Conservation (phyloP, 768 basidiomycete species). For the Tylopilus intermedius region DNA sequence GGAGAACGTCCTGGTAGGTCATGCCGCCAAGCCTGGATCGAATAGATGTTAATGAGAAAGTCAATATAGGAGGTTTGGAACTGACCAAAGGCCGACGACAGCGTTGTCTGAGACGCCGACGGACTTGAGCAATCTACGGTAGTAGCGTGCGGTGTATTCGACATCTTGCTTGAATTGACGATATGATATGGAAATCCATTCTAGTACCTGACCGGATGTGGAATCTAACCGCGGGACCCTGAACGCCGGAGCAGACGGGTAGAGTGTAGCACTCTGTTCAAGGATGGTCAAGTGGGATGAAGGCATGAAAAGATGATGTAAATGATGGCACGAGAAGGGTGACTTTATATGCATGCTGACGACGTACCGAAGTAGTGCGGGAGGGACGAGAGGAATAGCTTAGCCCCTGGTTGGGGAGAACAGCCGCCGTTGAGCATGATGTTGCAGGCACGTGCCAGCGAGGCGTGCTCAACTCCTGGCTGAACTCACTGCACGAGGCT, state of each 20-base stretch:
- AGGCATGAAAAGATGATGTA: slow-evolving; percentile 14
- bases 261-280: slow-evolving; percentile 46
- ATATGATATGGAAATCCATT: slow-evolving; percentile 64
- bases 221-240: slow-evolving; percentile 49
- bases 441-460: neutral
- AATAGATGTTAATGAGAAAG: too few species aligned
- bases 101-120: slow-evolving; percentile 48
- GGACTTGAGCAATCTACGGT: slow-evolving; percentile 46
- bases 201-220: slow-evolving; percentile 38
- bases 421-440: neutral
- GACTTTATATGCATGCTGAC: slow-evolving; percentile 31
- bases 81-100: slow-evolving; percentile 71
- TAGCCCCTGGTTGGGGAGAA: neutral
- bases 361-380: neutral
- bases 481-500: neutral
- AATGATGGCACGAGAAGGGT: slow-evolving; percentile 5
- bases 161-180: slow-evolving; percentile 60
- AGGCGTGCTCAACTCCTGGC: neutral
- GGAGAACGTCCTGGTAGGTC: slow-evolving; percentile 63
- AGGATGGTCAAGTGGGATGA: slow-evolving; percentile 61
- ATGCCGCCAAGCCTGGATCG: too few species aligned
- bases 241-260: slow-evolving; percentile 53
- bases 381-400: neutral
- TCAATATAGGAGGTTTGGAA: slow-evolving; percentile 1
- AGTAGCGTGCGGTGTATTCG: slow-evolving; percentile 60